A percentile compares a stretch with the other conserved stretches of the same genome.
Evolutionary conservation across 2,329 filamentous ascomycete species (phyloP).

Genomic region (Aspergillus ruber): DNA sequence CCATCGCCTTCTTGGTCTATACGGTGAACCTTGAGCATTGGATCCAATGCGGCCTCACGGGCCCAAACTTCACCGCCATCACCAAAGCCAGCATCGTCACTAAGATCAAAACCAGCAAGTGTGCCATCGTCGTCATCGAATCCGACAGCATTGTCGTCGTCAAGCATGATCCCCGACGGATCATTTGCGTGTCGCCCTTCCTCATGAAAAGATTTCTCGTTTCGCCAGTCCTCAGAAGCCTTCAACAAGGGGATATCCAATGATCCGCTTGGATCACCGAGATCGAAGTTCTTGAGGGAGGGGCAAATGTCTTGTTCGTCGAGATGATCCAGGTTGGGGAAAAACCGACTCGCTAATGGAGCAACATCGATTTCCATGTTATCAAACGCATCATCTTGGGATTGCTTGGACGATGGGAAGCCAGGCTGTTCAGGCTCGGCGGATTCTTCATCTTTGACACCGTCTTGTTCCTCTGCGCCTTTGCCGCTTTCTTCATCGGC

Average conservation of each 20-base stretch:
- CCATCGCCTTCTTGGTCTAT: slow-evolving; percentile 47
- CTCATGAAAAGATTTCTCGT: slow-evolving; percentile 53
- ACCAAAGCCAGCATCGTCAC: slow-evolving; percentile 73
- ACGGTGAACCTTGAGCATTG: slow-evolving; percentile 71
- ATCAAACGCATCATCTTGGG: slow-evolving; percentile 34
- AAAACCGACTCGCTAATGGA: slow-evolving; percentile 71
- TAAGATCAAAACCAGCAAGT: slow-evolving; percentile 64
- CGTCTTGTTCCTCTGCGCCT: slow-evolving; percentile 30
- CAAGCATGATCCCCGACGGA: slow-evolving; percentile 73
- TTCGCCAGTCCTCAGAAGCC: slow-evolving; percentile 76
- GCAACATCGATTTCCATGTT: slow-evolving; percentile 73
- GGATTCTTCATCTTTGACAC: slow-evolving; percentile 39
- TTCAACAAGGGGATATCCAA: slow-evolving; percentile 90
- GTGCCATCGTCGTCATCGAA: slow-evolving; percentile 73
- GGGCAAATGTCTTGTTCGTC: slow-evolving; percentile 90
- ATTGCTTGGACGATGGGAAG: slow-evolving; percentile 22
- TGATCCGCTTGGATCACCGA: slow-evolving; percentile 77
- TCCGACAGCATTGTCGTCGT: slow-evolving; percentile 75
- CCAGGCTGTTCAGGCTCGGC: slow-evolving; percentile 15
- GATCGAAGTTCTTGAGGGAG: slow-evolving; percentile 86
- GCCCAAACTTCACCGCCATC: slow-evolving; percentile 97
- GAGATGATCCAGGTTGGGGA: slow-evolving; percentile 69
- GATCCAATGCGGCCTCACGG: slow-evolving; percentile 76
- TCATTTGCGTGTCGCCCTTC: slow-evolving; percentile 53
- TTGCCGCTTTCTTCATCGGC: slow-evolving; percentile 47